Base-by-base conservation (phyloP, 2,329 filamentous ascomycete species). In the Aspergillus pseudoviridinutans region DNA sequence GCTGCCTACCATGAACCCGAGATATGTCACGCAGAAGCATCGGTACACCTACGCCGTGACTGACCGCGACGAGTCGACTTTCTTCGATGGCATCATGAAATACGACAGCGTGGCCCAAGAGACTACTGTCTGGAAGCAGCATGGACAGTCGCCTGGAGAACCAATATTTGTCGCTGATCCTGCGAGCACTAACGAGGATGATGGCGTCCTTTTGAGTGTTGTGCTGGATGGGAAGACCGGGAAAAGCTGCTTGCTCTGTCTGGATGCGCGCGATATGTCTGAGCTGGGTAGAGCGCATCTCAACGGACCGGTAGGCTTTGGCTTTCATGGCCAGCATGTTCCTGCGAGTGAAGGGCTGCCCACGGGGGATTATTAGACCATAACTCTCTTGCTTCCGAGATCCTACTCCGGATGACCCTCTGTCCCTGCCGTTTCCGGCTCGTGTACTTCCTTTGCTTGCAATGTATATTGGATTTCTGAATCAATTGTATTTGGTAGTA, bases 31-130 rank as follows among this genome's bases (percentile, higher is more conserved):
- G 1, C 73, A 67, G 32, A 74, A 71, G 24, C 75, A 83, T 59
- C 77, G 82, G 35, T 84, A 79, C 65, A 72, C 79, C 14, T 85
- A 84, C 60, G 76, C 78, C 10, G 68, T 77, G 10, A 67, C 70
- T 8, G 77, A 80, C 62, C 74, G 75, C 1, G 76, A 78, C 8
- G 74, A 77, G 46, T 79, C 78, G 2, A 77, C 76, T 0, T 80
- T 84, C 62, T 71, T 80, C 35, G 81, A 85, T 57, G 78, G 79
- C 0, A 68, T 85, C 25, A 70, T 78, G 59, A 84, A 85, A 61
- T 78, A 80, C 52, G 81, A 85, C 63, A 76, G 76, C 17, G 63
- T 75, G 24, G 80, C 76, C 0, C 70, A 76, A 17, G 67, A 69
- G 17, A 60, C 66, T 0, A 66, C 71, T 0, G 65, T 74, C 46